Evolutionary conservation across 1,139 yeast genomes (phyloP).

Genomic region (Kodamaea sp.): DNA sequence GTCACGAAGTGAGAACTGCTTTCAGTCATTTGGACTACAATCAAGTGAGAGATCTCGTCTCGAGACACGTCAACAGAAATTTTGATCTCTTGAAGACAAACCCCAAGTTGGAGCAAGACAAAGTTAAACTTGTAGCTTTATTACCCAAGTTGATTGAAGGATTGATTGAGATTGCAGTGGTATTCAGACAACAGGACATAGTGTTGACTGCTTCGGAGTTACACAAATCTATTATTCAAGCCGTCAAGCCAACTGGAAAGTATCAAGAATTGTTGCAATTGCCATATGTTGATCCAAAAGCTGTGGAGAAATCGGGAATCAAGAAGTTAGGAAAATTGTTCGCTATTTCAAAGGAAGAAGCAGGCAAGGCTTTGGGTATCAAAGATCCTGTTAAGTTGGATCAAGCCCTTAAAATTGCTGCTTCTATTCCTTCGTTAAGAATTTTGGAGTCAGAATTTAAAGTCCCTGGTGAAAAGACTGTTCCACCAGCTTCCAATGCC

Average conservation of each 20-base stretch:
- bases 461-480: conserved; percentile 83
- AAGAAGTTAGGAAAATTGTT: conserved; percentile 69
- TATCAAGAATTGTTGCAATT: conserved; percentile 75
- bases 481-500: conserved; percentile 74
- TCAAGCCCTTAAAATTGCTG: conserved; percentile 60
- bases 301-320: conserved; percentile 45
- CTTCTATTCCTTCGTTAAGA: conserved; percentile 67
- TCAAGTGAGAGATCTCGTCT: conserved; percentile 52
- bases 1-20: conserved; percentile 59
- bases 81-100: conserved; percentile 22
- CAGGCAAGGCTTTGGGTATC: conserved; percentile 58
- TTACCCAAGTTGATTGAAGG: conserved; percentile 72
- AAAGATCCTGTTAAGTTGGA: conserved; percentile 45
- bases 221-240: conserved; percentile 75
- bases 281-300: conserved; percentile 62
- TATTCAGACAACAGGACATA: conserved; percentile 72
- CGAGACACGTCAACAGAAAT: conserved; percentile 59
- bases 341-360: conserved; percentile 55
- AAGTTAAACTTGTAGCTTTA: conserved; percentile 58
- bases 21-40: conserved; percentile 41
- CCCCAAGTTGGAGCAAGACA: conserved; percentile 37
- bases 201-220: conserved; percentile 64
- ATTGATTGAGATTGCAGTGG: conserved; percentile 76
- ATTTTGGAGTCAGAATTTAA: conserved; percentile 71
- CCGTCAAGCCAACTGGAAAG: conserved; percentile 59